These are phyloP conservation scores for Bruguiera sexangula DNA, from an alignment of 345 rosid species.

Conservation along the genomic window DNA sequence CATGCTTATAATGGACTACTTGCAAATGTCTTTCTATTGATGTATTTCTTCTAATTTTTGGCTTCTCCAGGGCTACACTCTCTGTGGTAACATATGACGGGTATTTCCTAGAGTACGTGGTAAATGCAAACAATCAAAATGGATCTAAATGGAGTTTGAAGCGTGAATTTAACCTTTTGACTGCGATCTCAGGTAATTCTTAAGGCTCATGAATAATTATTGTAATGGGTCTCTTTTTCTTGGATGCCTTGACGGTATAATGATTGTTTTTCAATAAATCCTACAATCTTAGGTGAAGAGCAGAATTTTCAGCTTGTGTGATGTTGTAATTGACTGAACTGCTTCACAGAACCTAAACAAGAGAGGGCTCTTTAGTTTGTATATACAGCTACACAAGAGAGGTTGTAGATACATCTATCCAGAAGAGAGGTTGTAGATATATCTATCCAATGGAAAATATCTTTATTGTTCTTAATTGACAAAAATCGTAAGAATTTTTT, in stretches of 20 bases:
- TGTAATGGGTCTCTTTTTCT: neutral
- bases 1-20: neutral
- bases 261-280: neutral
- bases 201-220: slow-evolving; percentile 11
- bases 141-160: slow-evolving; percentile 70
- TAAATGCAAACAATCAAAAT: slow-evolving; percentile 44
- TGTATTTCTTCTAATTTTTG: slow-evolving; percentile 10
- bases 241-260: neutral
- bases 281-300: slow-evolving; percentile 22
- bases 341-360: neutral
- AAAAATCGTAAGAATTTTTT: too few species aligned
- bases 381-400: too few species aligned
- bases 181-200: slow-evolving; percentile 16
- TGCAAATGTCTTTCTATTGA: neutral
- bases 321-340: neutral
- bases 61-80: slow-evolving; percentile 51
- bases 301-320: slow-evolving; percentile 31
- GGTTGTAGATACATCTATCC: too few species aligned
- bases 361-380: neutral
- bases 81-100: slow-evolving; percentile 67
- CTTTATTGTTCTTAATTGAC: too few species aligned
- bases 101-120: slow-evolving; percentile 66
- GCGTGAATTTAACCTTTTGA: slow-evolving; percentile 57
- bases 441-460: too few species aligned
- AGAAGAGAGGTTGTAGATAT: too few species aligned